Conservation (phyloP, 768 basidiomycete species). For the Termitomyces sp. region DNA sequence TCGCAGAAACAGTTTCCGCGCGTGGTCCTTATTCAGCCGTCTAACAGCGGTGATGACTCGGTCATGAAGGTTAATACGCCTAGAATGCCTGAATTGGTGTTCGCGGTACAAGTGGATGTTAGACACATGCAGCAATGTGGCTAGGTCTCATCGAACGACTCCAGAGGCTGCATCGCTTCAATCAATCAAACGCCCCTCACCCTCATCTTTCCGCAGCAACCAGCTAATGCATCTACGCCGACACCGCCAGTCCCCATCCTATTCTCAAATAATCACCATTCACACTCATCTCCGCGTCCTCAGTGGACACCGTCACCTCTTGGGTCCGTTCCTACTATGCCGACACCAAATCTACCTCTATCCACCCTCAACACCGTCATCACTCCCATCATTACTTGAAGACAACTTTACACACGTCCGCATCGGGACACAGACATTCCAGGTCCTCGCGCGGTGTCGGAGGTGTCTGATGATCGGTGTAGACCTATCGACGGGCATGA, state of each 20-base stretch:
- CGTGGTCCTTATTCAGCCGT: conserved; percentile 13
- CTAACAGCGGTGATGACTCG: conserved; percentile 1
- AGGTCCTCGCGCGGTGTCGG: conserved; percentile 10
- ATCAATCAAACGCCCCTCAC: background rate
- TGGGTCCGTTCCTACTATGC: conserved; percentile 8
- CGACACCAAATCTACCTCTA: background rate
- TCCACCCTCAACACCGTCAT: background rate
- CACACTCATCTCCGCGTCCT: conserved; percentile 12
- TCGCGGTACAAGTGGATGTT: background rate
- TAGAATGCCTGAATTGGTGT: conserved; percentile 6
- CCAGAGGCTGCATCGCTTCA: conserved; percentile 9
- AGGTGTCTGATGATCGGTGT: conserved; percentile 15
- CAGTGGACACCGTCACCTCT: conserved; percentile 5
- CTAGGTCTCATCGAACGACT: background rate
- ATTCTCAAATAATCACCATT: conserved; percentile 15
- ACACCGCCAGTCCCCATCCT: conserved; percentile 3
- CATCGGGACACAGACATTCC: conserved; percentile 12
- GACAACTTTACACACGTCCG: conserved; percentile 6
- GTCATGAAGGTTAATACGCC: conserved; percentile 9
- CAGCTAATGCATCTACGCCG: background rate
- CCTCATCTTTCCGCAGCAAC: background rate
- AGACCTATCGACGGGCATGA: conserved; percentile 6
- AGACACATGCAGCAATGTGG: background rate
- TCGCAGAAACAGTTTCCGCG: conserved; percentile 15
- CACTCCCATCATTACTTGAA: conserved; percentile 8